Base-by-base conservation (phyloP, 345 rosid species). In the Orychophragmus violaceus region DNA sequence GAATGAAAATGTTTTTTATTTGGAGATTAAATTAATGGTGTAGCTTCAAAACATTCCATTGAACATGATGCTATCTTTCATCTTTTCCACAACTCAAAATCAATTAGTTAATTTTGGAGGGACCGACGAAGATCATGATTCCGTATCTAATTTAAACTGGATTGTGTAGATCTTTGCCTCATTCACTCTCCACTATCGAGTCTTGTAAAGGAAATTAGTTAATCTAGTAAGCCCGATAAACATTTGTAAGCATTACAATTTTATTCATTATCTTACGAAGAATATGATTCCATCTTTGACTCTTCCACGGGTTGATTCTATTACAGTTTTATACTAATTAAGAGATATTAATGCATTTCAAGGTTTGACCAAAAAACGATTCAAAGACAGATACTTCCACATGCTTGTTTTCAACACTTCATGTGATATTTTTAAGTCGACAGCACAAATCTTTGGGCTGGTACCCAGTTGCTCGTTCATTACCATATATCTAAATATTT, bases 61-160 rank as follows among this genome's bases (percentile, higher is more conserved):
- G 64, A 58, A 57, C 48, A 69, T 59, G 51, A 68, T 69, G 42
- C 59, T 57, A 58, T 58, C 37, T 57, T 35, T 33, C 27, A 22
- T 57, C 4, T 9, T 33, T 22, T 21, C n/a, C 18, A 42, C 17
- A 41, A 28, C 22, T 14, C 53, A 53, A 16, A 23, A 56, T 44
- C 17, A 66, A 44, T 30, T 29, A 13, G 5, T 54, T 33, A 52
- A 35, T 3, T 33, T 44, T 3, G 44, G 9, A 56, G 27, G 29
- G 29, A 23, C 54, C 21, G 21, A 52, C 12, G 57, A 52, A 16
- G 10, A 52, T 52, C n/a, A 49, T n/a, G 11, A 46, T 45, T 14
- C 5, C 13, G 14, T 21, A 19, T 46, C 23, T 54, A 21, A 30
- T 48, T 32, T 30, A 21, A 62, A 8, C 8, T 63, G 23, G 32